Percentiles rank a stretch among this genome's conserved stretches.
Evolutionary conservation across 2,329 filamentous ascomycete genomes (phyloP).

Genomic region (Aspergillus sergii): DNA sequence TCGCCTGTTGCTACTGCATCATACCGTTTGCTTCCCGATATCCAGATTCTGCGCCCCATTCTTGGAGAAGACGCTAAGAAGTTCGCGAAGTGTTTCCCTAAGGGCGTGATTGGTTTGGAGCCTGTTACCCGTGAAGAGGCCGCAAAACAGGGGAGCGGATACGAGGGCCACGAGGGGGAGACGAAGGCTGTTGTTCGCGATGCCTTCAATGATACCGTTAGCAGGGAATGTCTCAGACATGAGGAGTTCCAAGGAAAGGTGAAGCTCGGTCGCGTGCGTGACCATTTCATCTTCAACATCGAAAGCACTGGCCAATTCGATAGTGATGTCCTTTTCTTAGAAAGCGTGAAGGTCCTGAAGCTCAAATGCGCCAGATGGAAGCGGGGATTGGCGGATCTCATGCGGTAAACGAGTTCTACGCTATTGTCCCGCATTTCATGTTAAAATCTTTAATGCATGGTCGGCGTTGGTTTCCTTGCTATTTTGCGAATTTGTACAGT

Average conservation of each 20-base stretch:
- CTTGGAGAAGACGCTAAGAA: conserved; percentile 84
- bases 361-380: conserved; percentile 68
- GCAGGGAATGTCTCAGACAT: conserved; percentile 87
- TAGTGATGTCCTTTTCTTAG: conserved; percentile 89
- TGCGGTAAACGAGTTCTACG: conserved; percentile 32
- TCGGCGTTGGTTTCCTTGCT: conserved; percentile 40
- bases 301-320: conserved; percentile 96
- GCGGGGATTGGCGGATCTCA: conserved; percentile 47
- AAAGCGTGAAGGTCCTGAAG: conserved; percentile 83
- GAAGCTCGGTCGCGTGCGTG: conserved; percentile 82
- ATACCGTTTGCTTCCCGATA: conserved; percentile 87
- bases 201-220: conserved; percentile 92
- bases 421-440: conserved; percentile 2
- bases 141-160: conserved; percentile 60
- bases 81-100: conserved; percentile 85
- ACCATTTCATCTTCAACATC: conserved; percentile 96
- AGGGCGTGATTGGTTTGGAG: conserved; percentile 82
- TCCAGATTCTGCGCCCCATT: conserved; percentile 81
- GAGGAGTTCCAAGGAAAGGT: conserved; percentile 95
- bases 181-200: conserved; percentile 84
- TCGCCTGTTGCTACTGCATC: conserved; percentile 93
- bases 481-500: conserved; percentile 37
- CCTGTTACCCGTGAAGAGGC: conserved; percentile 70
- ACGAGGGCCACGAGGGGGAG: conserved; percentile 76
- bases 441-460: conserved; percentile 36